Evolutionary conservation across 2,329 filamentous ascomycete genomes (phyloP), one percentile per base, ranked within the genome.

Genomic region (Chaetomium olivaceum): DNA sequence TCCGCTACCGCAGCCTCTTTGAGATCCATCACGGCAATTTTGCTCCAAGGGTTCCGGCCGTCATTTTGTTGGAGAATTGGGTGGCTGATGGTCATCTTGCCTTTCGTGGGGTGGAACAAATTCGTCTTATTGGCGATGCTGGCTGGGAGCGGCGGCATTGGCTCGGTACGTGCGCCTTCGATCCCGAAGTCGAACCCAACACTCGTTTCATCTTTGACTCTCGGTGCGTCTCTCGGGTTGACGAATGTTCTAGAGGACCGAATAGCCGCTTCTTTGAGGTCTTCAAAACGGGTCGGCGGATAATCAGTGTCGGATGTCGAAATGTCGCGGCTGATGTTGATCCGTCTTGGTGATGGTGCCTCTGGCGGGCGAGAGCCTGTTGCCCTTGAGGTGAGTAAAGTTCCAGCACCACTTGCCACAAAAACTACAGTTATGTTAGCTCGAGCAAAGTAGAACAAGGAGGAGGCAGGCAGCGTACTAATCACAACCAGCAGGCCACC

Each of bases 1-100:
- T 87, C 83, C 16, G 80, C 79, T 65, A 71, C 76, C 0, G 78
- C 80, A 2, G 84, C 84, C 1, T 81, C 81, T 11, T 78, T 77
- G 39, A 87, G 75, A 61, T 83, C 83, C 33, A 85, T 76, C 0
- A 82, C 85, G 6, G 79, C 72, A 21, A 83, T 82, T 68, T 78
- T 82, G 59, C 75, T 76, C 48, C 81, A 71, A 0, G 82, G 78
- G 61, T 79, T 82, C 23, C 74, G 70, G 27, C 76, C 76, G 25
- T 72, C 72, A 39, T 77, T 73, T 48, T 74, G 68, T 66, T 78
- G 74, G 14, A 84, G 69, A 43, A 86, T 78, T 0, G 85, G 84
- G 14, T 78, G 76, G 12, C 84, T 86, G 39, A 87, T 87, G 4
- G 73, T 71, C 21, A 82, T 68, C 64, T 80, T 84, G 1, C 71